Evolutionary conservation across 106 monocot genomes (phyloP).

Genomic region (Iris macrosiphon): DNA sequence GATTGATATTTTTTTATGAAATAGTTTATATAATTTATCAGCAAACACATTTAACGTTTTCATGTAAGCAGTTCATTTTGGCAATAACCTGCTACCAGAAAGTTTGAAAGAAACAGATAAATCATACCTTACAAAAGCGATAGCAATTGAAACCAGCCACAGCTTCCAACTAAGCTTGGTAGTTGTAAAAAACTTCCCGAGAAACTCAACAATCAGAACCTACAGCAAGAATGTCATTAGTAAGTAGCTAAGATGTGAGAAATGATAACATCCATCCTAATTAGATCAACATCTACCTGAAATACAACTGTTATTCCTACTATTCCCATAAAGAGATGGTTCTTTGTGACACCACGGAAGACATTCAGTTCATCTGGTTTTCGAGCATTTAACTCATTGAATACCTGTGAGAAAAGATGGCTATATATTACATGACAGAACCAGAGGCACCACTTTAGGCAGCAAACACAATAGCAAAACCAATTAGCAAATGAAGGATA

Average conservation of each 20-base stretch:
- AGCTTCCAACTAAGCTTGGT: slow-evolving; percentile 71
- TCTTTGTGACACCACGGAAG: slow-evolving; percentile 67
- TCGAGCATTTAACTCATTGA: slow-evolving; percentile 96
- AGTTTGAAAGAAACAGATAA: not conserved
- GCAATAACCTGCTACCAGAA: no score
- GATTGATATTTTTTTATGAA: no score
- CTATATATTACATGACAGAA: no score
- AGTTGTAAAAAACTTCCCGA: slow-evolving; percentile 75
- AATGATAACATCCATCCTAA: not conserved
- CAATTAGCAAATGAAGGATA: not conserved
- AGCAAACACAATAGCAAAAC: no score
- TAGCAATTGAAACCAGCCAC: slow-evolving; percentile 71
- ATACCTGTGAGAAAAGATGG: slow-evolving; percentile 58
- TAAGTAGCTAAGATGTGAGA: not conserved
- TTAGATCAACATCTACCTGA: slow-evolving; percentile 36
- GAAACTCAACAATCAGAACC: slow-evolving; percentile 85
- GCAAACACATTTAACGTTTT: no score
- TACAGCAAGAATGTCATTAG: slow-evolving; percentile 9
- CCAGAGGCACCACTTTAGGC: no score
- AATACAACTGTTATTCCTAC: slow-evolving; percentile 60
- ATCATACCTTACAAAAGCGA: slow-evolving; percentile 61
- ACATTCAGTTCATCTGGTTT: slow-evolving; percentile 91
- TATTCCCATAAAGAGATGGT: slow-evolving; percentile 74
- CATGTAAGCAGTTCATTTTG: no score
- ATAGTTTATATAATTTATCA: no score